Evolutionary conservation across 1,139 yeast genomes (phyloP).

Genomic region (Zygotorulaspora mrakii): DNA sequence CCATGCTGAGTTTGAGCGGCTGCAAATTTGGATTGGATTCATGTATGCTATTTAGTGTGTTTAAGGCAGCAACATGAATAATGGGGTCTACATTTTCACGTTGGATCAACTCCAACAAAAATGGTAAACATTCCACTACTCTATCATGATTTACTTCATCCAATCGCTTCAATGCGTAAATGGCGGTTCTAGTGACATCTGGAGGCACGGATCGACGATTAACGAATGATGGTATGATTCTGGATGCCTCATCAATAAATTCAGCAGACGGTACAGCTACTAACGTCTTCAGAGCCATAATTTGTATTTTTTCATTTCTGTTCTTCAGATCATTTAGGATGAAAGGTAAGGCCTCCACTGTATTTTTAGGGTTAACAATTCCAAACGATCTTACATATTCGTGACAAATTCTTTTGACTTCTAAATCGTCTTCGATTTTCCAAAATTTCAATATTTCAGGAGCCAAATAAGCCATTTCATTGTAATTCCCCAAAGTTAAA

Average conservation of each 20-base stretch:
- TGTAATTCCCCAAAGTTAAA: conserved; percentile 68
- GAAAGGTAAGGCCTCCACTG: conserved; percentile 54
- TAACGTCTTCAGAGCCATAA: conserved; percentile 62
- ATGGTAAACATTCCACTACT: conserved; percentile 43
- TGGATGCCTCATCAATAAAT: conserved; percentile 47
- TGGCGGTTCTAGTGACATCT: conserved; percentile 64
- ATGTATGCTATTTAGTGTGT: conserved; percentile 63
- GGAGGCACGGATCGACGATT: conserved; percentile 48
- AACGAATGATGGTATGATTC: conserved; percentile 41
- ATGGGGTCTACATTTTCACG: conserved; percentile 55
- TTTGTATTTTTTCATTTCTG: conserved; percentile 42
- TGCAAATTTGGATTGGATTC: conserved; percentile 40
- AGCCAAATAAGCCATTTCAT: conserved; percentile 64
- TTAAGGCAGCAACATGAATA: conserved; percentile 71
- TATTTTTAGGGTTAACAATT: conserved; percentile 52
- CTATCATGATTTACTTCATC: conserved; percentile 51
- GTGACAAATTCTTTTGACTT: conserved; percentile 65
- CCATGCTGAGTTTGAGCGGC: conserved; percentile 36
- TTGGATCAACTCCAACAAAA: conserved; percentile 54
- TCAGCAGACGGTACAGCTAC: conserved; percentile 55
- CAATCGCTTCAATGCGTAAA: conserved; percentile 64
- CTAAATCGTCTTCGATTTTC: conserved; percentile 58
- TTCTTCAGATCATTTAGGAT: conserved; percentile 51
- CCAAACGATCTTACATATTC: conserved; percentile 62
- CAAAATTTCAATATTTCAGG: conserved; percentile 64